Base-by-base conservation (phyloP, 2,329 filamentous ascomycete species). In the Claviceps paspali region DNA sequence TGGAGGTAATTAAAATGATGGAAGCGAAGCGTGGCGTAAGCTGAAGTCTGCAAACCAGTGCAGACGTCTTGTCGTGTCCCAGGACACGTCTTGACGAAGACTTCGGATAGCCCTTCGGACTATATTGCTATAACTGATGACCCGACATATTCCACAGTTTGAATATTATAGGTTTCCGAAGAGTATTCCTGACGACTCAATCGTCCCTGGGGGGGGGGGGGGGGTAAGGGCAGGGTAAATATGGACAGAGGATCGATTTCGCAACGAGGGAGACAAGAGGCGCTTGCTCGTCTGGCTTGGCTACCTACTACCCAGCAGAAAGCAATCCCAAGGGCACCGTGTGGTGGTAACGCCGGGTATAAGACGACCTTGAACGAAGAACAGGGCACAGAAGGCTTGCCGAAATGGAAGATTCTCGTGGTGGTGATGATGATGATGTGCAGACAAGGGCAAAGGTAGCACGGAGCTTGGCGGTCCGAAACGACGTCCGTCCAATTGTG, bases 21-120 rank as follows among this genome's bases (percentile, higher is more conserved):
- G n/a, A n/a, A n/a, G 15, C 18, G 38, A 38, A 40, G 47, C 43
- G 44, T 49, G 32, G 44, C 32, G 44, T 39, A 44, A 44, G 42
- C 41, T 41, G 40, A 45, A 43, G 45, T 44, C 41, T 50, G 42
- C 40, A 49, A 46, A 38, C 48, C 47, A 45, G 45, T 49, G 44
- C 40, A 46, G 44, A 42, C 40, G 41, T 46, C 41, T 40, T 38
- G 32, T 41, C 39, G 38, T 40, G 38, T 36, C 24, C 35, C 36
- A 41, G 40, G 35, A 36, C 36, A 33, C 40, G 38, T 38, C 35
- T 38, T 41, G 36, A 33, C 29, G 41, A 43, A 38, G 39, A 43
- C 41, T 32, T 22, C 36, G 17, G 43, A 46, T 52, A 55, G 59
- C 56, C 56, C 55, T 55, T 49, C 53, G 56, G 56, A 60, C 56